A percentile compares a stretch with the other conserved stretches of the same genome.
Evolutionary conservation across 2,329 filamentous ascomycete species (phyloP).

Genomic region (Metarhizium humberi): DNA sequence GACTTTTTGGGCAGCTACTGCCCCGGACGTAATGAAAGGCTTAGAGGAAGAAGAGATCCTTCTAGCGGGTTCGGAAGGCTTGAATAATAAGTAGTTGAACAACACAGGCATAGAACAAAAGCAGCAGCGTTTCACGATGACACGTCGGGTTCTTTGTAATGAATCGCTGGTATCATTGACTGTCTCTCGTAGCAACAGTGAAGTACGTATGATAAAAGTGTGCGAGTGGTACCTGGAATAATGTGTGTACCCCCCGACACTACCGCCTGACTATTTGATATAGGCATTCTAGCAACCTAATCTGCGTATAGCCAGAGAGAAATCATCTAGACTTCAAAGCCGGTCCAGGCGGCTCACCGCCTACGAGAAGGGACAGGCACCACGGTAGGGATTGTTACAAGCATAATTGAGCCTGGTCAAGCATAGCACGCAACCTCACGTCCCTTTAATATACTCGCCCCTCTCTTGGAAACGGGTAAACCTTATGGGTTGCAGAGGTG

Average conservation of each 20-base stretch:
- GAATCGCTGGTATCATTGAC: neutral
- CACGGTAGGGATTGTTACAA: too few species aligned
- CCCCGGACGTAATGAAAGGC: conserved; percentile 1
- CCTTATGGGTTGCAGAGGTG: too few species aligned
- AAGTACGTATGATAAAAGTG: neutral
- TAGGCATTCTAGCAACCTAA: too few species aligned
- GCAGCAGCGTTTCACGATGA: conserved; percentile 6
- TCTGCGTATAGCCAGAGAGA: too few species aligned
- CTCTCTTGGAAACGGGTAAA: too few species aligned
- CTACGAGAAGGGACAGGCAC: too few species aligned
- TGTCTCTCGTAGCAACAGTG: neutral
- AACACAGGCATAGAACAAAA: conserved; percentile 12
- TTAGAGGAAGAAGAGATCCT: conserved; percentile 5
- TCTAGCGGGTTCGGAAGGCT: conserved; percentile 9
- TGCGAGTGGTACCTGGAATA: neutral
- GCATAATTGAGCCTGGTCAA: too few species aligned
- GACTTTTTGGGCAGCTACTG: conserved; percentile 1
- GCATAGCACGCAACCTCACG: too few species aligned
- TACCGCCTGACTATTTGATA: too few species aligned
- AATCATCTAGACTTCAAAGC: too few species aligned
- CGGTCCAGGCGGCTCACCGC: too few species aligned
- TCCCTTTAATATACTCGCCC: too few species aligned
- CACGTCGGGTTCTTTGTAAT: neutral
- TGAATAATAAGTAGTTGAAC: conserved; percentile 19
- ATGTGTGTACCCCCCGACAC: neutral